A percentile compares a stretch with the other conserved stretches of the same genome.
phyloP scores from a whole-genome alignment of 495 filamentous ascomycete genomes.

The Penicillium arizonense region DNA sequence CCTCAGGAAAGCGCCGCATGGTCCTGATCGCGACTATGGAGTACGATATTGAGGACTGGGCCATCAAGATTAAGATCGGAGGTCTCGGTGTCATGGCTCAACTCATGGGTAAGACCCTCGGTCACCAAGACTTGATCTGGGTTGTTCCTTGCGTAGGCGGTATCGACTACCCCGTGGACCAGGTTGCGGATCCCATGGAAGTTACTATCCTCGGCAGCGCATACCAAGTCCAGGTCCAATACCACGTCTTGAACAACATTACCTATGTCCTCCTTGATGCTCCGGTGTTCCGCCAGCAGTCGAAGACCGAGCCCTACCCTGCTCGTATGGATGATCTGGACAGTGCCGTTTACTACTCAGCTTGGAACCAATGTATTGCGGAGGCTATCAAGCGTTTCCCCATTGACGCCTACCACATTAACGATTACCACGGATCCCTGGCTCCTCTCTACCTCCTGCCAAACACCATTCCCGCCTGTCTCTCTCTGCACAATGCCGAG shows the following conservation, averaged over 20 bases:
- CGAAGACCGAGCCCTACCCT: constrained; percentile 67
- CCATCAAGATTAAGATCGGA: constrained; percentile 73
- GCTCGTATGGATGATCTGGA: constrained; percentile 73
- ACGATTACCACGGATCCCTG: constrained; percentile 75
- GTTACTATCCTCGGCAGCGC: constrained; percentile 61
- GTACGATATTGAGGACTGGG: constrained; percentile 72
- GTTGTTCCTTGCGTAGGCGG: constrained; percentile 70
- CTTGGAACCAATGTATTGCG: constrained; percentile 72
- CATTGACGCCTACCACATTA: constrained; percentile 76
- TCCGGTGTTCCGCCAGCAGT: constrained; percentile 69
- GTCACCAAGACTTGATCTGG: constrained; percentile 69
- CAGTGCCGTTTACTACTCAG: constrained; percentile 68
- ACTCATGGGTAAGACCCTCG: constrained; percentile 67
- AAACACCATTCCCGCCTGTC: constrained; percentile 44
- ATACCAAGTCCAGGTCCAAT: constrained; percentile 66
- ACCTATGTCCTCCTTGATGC: constrained; percentile 71
- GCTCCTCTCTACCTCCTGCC: constrained; percentile 71
- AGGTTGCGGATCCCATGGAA: constrained; percentile 58
- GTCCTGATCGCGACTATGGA: constrained; percentile 72
- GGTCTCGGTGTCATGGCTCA: constrained; percentile 70
- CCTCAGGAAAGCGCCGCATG: constrained; percentile 44
- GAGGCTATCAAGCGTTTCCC: constrained; percentile 59
- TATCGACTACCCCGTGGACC: constrained; percentile 62
- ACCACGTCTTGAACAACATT: constrained; percentile 65
- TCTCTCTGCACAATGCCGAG: constrained; percentile 65